Base-by-base conservation (phyloP, 805 yeast genomes). In the Candida pseudoglaebosa region DNA sequence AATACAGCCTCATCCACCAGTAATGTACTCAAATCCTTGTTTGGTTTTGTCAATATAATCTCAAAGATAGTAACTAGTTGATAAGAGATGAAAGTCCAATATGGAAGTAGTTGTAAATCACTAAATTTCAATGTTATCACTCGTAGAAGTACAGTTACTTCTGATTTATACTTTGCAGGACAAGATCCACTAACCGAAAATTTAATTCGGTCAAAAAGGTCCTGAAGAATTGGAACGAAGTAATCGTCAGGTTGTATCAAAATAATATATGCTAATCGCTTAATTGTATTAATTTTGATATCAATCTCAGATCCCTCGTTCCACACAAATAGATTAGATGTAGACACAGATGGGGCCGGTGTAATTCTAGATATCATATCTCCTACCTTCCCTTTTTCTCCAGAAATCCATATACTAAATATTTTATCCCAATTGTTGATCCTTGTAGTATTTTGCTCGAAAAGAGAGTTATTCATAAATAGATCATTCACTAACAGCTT, bases 71-170 rank as follows among this genome's bases (percentile, higher is more conserved):
- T 57, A 38, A 78, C 80, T 40, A 91, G 57, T 39, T 78, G 77
- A 24, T 83, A 80, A 24, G 78, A 72, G 9, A 89, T 70, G 24
- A 76, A 54, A 2, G 82, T 72, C 95, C 96, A 89, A 39, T 78
- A 65, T 8, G 85, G 77, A 8, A 75, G 62, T 34, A 90, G 65
- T 52, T 84, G 89, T 14, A 77, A 59, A 32, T 77, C 79, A 17
- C 80, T 75, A 43, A 80, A 82, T 43, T 73, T 75, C 45, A 88
- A 53, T 2, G 83, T 57, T 8, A 89, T 58, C 0, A 80, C 83
- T 38, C 98, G 69, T 30, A 91, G 52, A 20, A 87, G 61, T 6
- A 75, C 50, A 48, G 78, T 76, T 1, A 80, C 62, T 35, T 77
- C 79, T 36, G 52, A 55, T 48, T 46, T 64, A 45, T 48, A 70